These are phyloP conservation scores for Globisporangium cystogenes DNA, from an alignment of 352 stramenopile species.

Conservation along the genomic window DNA sequence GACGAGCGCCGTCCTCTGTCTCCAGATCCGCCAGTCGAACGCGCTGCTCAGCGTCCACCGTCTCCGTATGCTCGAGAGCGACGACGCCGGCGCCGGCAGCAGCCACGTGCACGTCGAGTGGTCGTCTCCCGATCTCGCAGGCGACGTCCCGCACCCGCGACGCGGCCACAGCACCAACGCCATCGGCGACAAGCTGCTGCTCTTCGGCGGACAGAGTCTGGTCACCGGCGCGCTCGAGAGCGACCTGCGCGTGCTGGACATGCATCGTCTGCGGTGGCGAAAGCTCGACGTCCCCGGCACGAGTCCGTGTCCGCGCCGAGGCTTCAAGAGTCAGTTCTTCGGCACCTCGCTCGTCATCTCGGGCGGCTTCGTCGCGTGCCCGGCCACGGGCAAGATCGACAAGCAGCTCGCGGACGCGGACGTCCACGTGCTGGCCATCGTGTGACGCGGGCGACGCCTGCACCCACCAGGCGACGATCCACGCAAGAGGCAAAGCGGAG, in stretches of 20 bases:
- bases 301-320: slow-evolving; percentile 44
- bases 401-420: slow-evolving; percentile 56
- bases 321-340: slow-evolving; percentile 81
- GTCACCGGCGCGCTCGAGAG: slow-evolving; percentile 38
- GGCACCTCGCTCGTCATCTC: slow-evolving; percentile 66
- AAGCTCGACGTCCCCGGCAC: slow-evolving; percentile 24
- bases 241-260: slow-evolving; percentile 42
- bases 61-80: slow-evolving; percentile 14
- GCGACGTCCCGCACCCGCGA: slow-evolving; percentile 31
- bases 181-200: slow-evolving; percentile 48
- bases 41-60: slow-evolving; percentile 43
- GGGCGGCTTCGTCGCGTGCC: slow-evolving; percentile 57
- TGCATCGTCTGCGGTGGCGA: slow-evolving; percentile 26
- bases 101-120: slow-evolving; percentile 22
- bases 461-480: no score
- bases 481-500: background rate
- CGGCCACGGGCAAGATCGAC: slow-evolving; percentile 31
- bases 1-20: background rate
- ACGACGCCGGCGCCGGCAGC: slow-evolving; percentile 7
- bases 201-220: slow-evolving; percentile 60
- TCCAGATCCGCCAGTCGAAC: slow-evolving; percentile 62
- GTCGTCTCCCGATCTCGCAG: slow-evolving; percentile 24
- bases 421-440: slow-evolving; percentile 37
- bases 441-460: background rate
- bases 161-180: slow-evolving; percentile 56